Percentiles rank a stretch among this genome's conserved stretches.
These are phyloP conservation scores for Podila minutissima DNA, from an alignment of 192 early-diverging fungal genomes.

Conservation along the genomic window DNA sequence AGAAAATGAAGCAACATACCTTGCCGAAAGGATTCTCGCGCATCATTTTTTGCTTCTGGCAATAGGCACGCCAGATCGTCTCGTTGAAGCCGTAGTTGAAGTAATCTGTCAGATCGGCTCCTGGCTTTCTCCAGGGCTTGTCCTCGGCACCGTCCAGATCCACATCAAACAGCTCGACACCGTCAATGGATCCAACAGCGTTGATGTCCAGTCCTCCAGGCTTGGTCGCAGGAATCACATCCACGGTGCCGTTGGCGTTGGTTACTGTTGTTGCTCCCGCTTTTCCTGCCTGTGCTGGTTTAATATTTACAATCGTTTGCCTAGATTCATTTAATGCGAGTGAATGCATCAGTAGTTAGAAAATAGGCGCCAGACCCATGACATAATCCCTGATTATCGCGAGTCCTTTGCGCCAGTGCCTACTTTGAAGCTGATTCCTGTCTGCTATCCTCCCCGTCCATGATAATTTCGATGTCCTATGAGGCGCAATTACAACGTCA, in stretches of 20 bases:
- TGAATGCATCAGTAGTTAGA: neutral
- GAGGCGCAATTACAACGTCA: neutral
- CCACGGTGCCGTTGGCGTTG: conserved; percentile 51
- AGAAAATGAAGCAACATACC: conserved; percentile 50
- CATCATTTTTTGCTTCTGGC: conserved; percentile 90
- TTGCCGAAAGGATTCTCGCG: conserved; percentile 71
- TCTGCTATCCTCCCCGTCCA: conserved; percentile 62
- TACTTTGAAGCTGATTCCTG: conserved; percentile 41
- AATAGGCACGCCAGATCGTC: conserved; percentile 93
- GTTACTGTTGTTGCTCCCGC: conserved; percentile 43
- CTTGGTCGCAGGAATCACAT: conserved; percentile 44
- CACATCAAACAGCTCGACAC: conserved; percentile 85
- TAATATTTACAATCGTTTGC: conserved; percentile 59
- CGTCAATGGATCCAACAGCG: conserved; percentile 80
- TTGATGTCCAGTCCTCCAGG: conserved; percentile 70
- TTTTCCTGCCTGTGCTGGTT: conserved; percentile 51
- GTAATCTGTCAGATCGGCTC: conserved; percentile 97
- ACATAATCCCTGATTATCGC: too few species aligned
- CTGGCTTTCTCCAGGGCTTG: conserved; percentile 95
- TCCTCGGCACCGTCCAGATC: conserved; percentile 95
- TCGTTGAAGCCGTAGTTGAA: conserved; percentile 99
- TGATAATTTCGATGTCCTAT: conserved; percentile 79
- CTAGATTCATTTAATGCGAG: neutral
- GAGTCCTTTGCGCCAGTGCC: neutral
- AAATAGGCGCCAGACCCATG: neutral